Base-by-base conservation (phyloP, 2,329 filamentous ascomycete genomes). In the Ceratocystis cacaofunesta region DNA sequence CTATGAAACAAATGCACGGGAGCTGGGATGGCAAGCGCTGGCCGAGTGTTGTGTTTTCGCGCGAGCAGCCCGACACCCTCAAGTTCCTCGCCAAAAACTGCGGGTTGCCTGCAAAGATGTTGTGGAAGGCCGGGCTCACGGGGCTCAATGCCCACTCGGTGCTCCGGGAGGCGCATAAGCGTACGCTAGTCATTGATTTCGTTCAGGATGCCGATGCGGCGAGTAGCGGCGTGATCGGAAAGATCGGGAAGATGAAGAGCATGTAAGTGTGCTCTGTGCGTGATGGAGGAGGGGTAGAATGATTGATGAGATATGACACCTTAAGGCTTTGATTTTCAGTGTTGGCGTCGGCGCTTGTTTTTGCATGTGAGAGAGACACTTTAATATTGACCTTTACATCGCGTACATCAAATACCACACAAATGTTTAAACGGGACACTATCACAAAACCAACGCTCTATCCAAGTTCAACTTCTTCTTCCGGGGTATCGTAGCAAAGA, bases 41-140 rank as follows among this genome's bases (percentile, higher is more conserved):
- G 32, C 60, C 60, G 12, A 41, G 44, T 17, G 36, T 62, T 10
- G 22, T 62, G 10, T 62, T 62, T 44, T 41, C 60, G n/a, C 60
- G 60, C 32, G 32, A 62, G 41, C 60, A 46, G 36, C 36, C 22
- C 17, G 22, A 62, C 6, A 41, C 60, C 10, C 10, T 25, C 22
- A 41, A 44, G 36, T n/a, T 62, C 7, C 43, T 62, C 6, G 22
- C n/a, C 25, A 62, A 17, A 22, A 62, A 41, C 10, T 62, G 60
- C 12, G 43, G 43, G 60, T 17, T 62, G 15, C 60, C 60, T 6
- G 22, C 41, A 22, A 19, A 43, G n/a, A 41, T 41, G 32, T 22
- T 62, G 6, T 62, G 60, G 60, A 62, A 62, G 36, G 43, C 41
- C 2, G 60, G 63, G 22, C 48, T 52, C 10, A 52, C 48, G 48